phyloP scores from a whole-genome alignment of 345 rosid genomes.

The Hibiscus tridactylites region DNA sequence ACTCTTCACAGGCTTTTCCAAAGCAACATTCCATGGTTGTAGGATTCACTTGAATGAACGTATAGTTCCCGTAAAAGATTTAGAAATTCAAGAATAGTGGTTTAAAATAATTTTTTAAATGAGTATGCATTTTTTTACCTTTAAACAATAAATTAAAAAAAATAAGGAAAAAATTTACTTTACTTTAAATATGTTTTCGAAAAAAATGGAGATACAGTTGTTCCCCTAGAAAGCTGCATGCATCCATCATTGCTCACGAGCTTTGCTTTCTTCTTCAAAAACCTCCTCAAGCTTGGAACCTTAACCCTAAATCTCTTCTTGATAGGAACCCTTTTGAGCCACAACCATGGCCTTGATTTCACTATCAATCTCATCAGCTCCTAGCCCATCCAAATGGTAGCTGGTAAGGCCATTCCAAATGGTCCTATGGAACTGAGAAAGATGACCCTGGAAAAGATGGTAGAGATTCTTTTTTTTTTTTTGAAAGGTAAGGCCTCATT shows the following conservation, averaged over 20 bases:
- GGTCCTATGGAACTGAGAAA: not conserved
- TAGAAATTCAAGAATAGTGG: too few relatives aligned
- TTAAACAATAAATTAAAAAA: too few relatives aligned
- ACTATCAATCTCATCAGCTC: constrained; percentile 7
- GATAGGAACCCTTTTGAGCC: constrained; percentile 27
- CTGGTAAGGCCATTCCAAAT: constrained; percentile 19
- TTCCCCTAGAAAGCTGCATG: too few relatives aligned
- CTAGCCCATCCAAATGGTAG: constrained; percentile 12
- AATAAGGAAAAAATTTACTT: too few relatives aligned
- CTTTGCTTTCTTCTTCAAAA: not conserved
- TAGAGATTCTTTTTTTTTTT: too few relatives aligned
- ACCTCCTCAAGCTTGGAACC: constrained; percentile 6
- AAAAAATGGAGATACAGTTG: too few relatives aligned
- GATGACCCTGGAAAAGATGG: not conserved
- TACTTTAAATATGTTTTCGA: too few relatives aligned
- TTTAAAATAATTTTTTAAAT: too few relatives aligned
- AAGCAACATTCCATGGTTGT: constrained; percentile 29
- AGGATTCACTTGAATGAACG: constrained; percentile 64
- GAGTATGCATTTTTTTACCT: too few relatives aligned
- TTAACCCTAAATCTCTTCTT: not conserved
- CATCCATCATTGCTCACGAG: too few relatives aligned
- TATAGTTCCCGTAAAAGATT: constrained; percentile 66
- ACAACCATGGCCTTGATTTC: constrained; percentile 24
- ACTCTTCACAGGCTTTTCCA: constrained; percentile 18
- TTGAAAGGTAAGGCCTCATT: too few relatives aligned